Conservation (phyloP, 495 filamentous ascomycete species). For the Penicillium macrosclerotiorum region DNA sequence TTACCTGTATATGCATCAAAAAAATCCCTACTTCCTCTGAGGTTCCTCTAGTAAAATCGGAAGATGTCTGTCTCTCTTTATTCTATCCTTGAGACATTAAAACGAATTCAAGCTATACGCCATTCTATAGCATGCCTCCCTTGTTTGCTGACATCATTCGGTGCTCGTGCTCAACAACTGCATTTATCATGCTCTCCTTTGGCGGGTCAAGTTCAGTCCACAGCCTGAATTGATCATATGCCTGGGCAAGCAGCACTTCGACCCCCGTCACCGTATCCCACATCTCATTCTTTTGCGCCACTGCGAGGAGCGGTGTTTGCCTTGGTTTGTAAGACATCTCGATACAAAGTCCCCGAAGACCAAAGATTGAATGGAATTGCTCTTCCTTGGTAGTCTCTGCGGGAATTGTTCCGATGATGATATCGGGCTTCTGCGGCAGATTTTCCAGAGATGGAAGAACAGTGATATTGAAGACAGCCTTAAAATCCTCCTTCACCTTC, state of each 20-base stretch:
- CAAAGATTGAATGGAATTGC: constrained; percentile 20
- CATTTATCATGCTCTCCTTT: constrained; percentile 10
- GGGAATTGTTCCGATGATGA: constrained; percentile 28
- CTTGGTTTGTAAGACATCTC: constrained; percentile 63
- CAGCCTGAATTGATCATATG: constrained; percentile 67
- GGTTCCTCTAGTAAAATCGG: not conserved
- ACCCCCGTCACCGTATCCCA: constrained; percentile 69
- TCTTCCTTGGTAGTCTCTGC: constrained; percentile 17
- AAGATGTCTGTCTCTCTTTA: not conserved
- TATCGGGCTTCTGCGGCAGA: constrained; percentile 12
- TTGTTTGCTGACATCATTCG: not conserved
- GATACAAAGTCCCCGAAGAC: constrained; percentile 19
- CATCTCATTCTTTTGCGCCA: constrained; percentile 43
- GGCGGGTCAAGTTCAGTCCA: constrained; percentile 55
- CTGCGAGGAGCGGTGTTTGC: constrained; percentile 56
- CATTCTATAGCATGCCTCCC: constrained; percentile 2
- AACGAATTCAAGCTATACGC: not conserved
- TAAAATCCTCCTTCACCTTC: constrained; percentile 60
- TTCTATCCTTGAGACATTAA: not conserved
- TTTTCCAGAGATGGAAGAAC: constrained; percentile 3
- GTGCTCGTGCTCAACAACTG: constrained; percentile 9
- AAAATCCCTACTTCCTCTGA: too few species aligned
- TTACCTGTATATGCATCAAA: not conserved
- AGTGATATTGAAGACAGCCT: constrained; percentile 4
- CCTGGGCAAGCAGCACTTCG: constrained; percentile 69